Percentiles rank a stretch among this genome's conserved stretches.
Conservation (phyloP, 73 alveolate genomes). For the Durusdinium trenchii region DNA sequence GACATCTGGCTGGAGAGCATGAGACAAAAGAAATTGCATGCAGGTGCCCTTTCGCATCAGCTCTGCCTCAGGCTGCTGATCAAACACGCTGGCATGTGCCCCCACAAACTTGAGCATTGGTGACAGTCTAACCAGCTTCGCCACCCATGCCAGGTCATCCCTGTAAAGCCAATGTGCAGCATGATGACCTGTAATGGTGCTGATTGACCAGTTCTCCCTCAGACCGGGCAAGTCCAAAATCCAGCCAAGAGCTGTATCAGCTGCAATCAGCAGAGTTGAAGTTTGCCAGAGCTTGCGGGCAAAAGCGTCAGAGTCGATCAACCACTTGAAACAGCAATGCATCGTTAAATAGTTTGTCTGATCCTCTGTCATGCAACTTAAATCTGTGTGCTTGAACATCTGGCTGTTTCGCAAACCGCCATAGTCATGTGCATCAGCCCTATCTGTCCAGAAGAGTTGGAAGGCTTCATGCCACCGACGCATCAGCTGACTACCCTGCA, state of each 20-base stretch:
- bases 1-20: slow-evolving; percentile 12
- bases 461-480: slow-evolving; percentile 52
- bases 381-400: slow-evolving; percentile 43
- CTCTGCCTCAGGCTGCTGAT: slow-evolving; percentile 28
- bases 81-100: slow-evolving; percentile 51
- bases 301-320: slow-evolving; percentile 42
- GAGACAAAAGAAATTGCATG: slow-evolving; percentile 51
- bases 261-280: slow-evolving; percentile 26
- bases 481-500: neutral
- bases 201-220: slow-evolving; percentile 33
- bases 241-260: slow-evolving; percentile 68
- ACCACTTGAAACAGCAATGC: slow-evolving; percentile 90
- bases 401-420: slow-evolving; percentile 61
- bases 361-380: slow-evolving; percentile 45
- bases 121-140: slow-evolving; percentile 7
- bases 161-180: slow-evolving; percentile 65
- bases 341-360: slow-evolving; percentile 73
- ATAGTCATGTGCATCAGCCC: slow-evolving; percentile 25
- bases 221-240: slow-evolving; percentile 49
- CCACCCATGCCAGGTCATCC: slow-evolving; percentile 55
- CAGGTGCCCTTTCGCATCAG: slow-evolving; percentile 53
- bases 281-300: slow-evolving; percentile 73
- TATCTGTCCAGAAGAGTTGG: slow-evolving; percentile 44
- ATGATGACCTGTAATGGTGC: slow-evolving; percentile 26
- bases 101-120: slow-evolving; percentile 61